Conservation (phyloP, 331 rosid species). For the Cydonia oblonga region DNA sequence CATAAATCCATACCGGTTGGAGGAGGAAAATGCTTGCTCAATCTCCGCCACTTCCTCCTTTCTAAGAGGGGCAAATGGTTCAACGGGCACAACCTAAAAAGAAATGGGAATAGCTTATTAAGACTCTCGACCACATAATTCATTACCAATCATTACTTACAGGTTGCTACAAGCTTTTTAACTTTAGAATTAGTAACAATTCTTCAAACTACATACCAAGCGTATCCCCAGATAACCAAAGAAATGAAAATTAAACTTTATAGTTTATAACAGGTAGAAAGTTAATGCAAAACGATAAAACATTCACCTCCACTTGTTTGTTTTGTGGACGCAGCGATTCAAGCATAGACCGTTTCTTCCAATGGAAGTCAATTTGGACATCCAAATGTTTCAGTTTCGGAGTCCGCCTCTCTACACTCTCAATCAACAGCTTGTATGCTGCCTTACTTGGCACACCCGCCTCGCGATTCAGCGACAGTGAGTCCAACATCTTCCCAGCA, state of each 20-base stretch:
- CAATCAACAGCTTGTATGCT: conserved; percentile 60
- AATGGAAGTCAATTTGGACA: conserved; percentile 37
- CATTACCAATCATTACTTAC: neutral
- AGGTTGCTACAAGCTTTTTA: neutral
- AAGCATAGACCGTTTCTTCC: conserved; percentile 23
- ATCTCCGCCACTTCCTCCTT: conserved; percentile 53
- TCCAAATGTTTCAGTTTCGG: conserved; percentile 27
- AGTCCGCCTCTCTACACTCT: conserved; percentile 18
- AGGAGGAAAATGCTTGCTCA: conserved; percentile 34
- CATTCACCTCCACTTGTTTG: conserved; percentile 43
- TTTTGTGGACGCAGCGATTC: conserved; percentile 38
- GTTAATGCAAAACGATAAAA: neutral
- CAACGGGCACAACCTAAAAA: conserved; percentile 39
- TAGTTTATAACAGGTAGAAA: neutral
- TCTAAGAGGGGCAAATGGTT: conserved; percentile 60
- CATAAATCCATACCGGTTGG: conserved; percentile 40
- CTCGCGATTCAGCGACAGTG: conserved; percentile 28
- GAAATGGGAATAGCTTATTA: neutral
- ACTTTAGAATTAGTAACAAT: neutral
- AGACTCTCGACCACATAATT: neutral
- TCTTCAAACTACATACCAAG: neutral
- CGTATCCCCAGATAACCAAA: neutral
- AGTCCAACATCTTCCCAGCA: conserved; percentile 27
- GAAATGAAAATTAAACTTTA: neutral
- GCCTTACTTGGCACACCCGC: conserved; percentile 12